Conservation (phyloP, 2,329 filamentous ascomycete genomes). For the Aspergillus sergii region DNA sequence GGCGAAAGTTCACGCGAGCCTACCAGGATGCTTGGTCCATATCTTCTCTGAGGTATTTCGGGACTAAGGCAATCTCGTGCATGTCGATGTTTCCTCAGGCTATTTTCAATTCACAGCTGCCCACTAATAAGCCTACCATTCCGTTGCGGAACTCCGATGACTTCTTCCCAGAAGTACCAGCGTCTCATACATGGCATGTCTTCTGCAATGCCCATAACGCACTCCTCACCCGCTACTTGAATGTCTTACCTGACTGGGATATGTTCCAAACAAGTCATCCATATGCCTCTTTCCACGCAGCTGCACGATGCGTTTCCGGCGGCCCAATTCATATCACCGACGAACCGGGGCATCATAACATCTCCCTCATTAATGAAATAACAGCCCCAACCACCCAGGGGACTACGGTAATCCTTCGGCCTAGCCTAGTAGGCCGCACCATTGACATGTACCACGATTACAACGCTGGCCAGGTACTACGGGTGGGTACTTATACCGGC, state of each 20-base stretch:
- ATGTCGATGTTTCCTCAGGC: conserved; percentile 91
- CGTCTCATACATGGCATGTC: conserved; percentile 90
- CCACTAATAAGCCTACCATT: conserved; percentile 71
- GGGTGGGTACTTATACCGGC: conserved; percentile 78
- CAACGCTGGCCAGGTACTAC: conserved; percentile 71
- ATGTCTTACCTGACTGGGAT: conserved; percentile 82
- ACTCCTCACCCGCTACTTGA: conserved; percentile 79
- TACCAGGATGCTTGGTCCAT: conserved; percentile 89
- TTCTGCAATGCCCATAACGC: conserved; percentile 92
- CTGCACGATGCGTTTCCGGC: conserved; percentile 84
- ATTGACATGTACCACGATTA: conserved; percentile 76
- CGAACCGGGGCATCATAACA: conserved; percentile 76
- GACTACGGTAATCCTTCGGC: conserved; percentile 78
- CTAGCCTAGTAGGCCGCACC: conserved; percentile 72
- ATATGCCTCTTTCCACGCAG: conserved; percentile 84
- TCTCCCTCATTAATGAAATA: conserved; percentile 76
- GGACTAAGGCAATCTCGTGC: conserved; percentile 79
- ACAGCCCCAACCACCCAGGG: conserved; percentile 72
- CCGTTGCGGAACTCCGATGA: conserved; percentile 83
- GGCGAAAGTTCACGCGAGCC: conserved; percentile 69
- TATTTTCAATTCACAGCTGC: conserved; percentile 81
- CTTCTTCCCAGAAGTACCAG: conserved; percentile 82
- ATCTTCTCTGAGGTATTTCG: conserved; percentile 75
- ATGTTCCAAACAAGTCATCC: conserved; percentile 71
- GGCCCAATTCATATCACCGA: conserved; percentile 96